Conservation (phyloP, 164 flowering plant genomes). For the Aristolochia contorta region DNA sequence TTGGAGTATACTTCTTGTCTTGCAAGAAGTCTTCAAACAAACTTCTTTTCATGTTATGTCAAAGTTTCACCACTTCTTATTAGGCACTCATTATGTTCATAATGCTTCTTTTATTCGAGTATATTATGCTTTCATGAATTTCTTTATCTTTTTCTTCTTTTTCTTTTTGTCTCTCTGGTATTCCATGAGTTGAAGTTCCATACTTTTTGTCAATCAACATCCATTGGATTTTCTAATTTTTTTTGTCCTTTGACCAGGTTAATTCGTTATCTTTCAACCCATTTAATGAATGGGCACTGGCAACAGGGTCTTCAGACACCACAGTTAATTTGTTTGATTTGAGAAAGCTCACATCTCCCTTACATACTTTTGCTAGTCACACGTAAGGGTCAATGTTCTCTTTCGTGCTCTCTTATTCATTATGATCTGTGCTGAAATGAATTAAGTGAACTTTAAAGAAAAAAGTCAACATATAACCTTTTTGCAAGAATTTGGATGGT, state of each 20-base stretch:
- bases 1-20: too few relatives aligned
- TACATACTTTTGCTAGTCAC: conserved; percentile 72
- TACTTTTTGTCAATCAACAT: not conserved
- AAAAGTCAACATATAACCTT: too few relatives aligned
- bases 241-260: conserved; percentile 35
- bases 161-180: not conserved
- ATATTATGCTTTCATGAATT: not conserved
- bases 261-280: conserved; percentile 83
- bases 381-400: conserved; percentile 32
- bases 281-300: conserved; percentile 78
- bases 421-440: too few relatives aligned
- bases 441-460: too few relatives aligned
- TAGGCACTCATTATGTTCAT: not conserved
- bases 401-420: too few relatives aligned
- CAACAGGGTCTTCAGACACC: conserved; percentile 90
- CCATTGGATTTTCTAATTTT: not conserved
- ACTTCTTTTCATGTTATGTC: too few relatives aligned
- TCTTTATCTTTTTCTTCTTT: not conserved
- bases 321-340: conserved; percentile 78
- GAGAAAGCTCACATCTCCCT: conserved; percentile 52
- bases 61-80: not conserved
- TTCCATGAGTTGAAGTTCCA: not conserved
- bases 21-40: too few relatives aligned
- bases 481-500: too few relatives aligned
- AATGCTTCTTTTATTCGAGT: not conserved